phyloP scores from a whole-genome alignment of 768 basidiomycete genomes.

The Mycena metata region DNA sequence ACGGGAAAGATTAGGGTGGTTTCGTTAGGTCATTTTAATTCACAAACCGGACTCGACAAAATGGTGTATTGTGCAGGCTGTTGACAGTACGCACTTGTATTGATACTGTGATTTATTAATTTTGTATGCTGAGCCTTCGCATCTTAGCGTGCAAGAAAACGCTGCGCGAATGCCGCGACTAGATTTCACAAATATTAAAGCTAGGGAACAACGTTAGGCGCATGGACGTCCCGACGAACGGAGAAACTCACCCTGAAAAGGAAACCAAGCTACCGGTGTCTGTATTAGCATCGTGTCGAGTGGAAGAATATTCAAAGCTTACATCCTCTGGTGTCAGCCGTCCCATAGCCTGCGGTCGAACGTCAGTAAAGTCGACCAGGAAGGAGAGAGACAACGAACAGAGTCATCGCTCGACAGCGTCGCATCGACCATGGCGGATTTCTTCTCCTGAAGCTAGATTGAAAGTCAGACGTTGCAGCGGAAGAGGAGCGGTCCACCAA shows the following conservation, averaged over 20 bases:
- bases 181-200: slow-evolving; percentile 1
- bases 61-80: slow-evolving; percentile 3
- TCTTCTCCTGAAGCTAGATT: slow-evolving; percentile 93
- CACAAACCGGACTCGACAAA: slow-evolving; percentile 8
- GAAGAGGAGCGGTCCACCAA: slow-evolving; percentile 42
- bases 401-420: slow-evolving; percentile 87
- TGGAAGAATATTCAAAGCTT: slow-evolving; percentile 42
- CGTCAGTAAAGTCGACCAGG: slow-evolving; percentile 7
- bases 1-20: background rate
- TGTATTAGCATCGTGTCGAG: slow-evolving; percentile 20
- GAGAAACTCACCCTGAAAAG: slow-evolving; percentile 64
- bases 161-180: background rate
- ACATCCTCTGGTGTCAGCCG: slow-evolving; percentile 90
- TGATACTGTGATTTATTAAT: slow-evolving; percentile 10
- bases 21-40: background rate
- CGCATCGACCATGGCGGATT: slow-evolving; percentile 94
- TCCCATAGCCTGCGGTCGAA: slow-evolving; percentile 82
- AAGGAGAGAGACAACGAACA: slow-evolving; percentile 52
- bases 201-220: slow-evolving; percentile 7
- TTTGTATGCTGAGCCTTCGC: background rate
- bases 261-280: slow-evolving; percentile 61
- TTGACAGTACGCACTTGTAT: slow-evolving; percentile 9
- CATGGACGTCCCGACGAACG: background rate
- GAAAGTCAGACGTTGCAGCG: background rate
- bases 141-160: background rate